phyloP scores from a whole-genome alignment of 306 rosid species.

The Alnus rubra region DNA sequence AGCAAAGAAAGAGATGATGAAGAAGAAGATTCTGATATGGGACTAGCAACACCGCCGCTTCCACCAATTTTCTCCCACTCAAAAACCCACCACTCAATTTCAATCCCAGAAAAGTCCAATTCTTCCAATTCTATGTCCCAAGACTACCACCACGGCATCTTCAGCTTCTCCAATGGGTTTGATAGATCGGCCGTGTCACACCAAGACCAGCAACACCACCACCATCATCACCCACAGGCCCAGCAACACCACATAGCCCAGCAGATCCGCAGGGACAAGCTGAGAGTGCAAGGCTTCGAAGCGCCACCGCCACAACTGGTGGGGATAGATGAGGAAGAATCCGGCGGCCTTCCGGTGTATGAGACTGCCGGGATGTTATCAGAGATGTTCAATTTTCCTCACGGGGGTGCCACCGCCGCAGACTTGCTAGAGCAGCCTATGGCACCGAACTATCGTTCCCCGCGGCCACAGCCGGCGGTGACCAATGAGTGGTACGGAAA shows the following conservation, averaged over 20 bases:
- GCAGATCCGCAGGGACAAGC: slow-evolving; percentile 93
- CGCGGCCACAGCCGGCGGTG: slow-evolving; percentile 34
- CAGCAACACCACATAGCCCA: slow-evolving; percentile 62
- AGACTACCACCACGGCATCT: slow-evolving; percentile 75
- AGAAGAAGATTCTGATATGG: slow-evolving; percentile 53
- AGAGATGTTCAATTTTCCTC: slow-evolving; percentile 83
- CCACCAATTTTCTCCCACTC: slow-evolving; percentile 31
- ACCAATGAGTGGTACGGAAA: slow-evolving; percentile 66
- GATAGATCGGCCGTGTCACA: slow-evolving; percentile 56
- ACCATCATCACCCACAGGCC: not conserved
- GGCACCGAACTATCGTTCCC: slow-evolving; percentile 32
- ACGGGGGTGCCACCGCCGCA: slow-evolving; percentile 27
- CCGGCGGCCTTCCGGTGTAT: slow-evolving; percentile 57
- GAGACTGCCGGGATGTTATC: slow-evolving; percentile 86
- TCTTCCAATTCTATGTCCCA: slow-evolving; percentile 84
- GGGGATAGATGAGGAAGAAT: slow-evolving; percentile 64
- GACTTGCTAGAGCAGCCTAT: slow-evolving; percentile 58
- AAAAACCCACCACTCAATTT: slow-evolving; percentile 28
- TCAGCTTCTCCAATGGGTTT: slow-evolving; percentile 75
- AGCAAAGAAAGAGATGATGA: slow-evolving; percentile 22
- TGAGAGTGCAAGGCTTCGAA: slow-evolving; percentile 65
- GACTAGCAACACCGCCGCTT: slow-evolving; percentile 46
- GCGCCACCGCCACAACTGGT: slow-evolving; percentile 48
- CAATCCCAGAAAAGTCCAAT: slow-evolving; percentile 28
- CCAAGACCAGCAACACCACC: slow-evolving; percentile 42